Base-by-base conservation (phyloP, 2,329 filamentous ascomycete species). In the Neoscytalidium dimidiatum region DNA sequence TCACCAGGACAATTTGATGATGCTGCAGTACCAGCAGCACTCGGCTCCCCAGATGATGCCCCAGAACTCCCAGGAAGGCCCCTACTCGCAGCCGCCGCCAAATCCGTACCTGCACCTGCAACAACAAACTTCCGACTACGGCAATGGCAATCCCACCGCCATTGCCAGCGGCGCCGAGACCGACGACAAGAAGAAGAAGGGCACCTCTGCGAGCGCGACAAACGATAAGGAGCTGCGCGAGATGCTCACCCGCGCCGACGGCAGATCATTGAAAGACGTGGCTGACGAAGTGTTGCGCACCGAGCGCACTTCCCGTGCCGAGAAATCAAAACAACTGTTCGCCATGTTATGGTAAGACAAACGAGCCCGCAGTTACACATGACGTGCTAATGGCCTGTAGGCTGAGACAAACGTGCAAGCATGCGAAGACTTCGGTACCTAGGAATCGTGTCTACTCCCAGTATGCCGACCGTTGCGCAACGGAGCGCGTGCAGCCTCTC, bases 381-480 rank as follows among this genome's bases (percentile, higher is more conserved):
- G 62, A 17, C 14, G 72, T 76, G 52, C 63, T 76, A 69, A 79
- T 63, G 61, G 60, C 53, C 17, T 69, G 5, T 70, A 93, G 90
- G 90, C 87, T 94, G 70, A 89, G 89, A 71, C 84, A 85, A 60
- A 88, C 90, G 1, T 94, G 91, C 77, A 83, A 86, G 51, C 87
- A 87, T 67, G 90, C 90, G 48, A 92, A 92, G 75, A 90, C 90
- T 0, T 97, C 95, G 5, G 94, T 98, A 0, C 93, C 95, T 6
- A 86, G 95, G 71, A 95, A 95, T 69, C 86, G 94, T 66, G 95
- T 99, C 2, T 99, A 98, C 77, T 92, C 94, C 66, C 94, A 94
- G 75, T 99, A 99, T 77, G 95, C 94, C 53, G 93, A 92, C 28
- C 88, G 92, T 68, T 99, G 95, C 78, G 94, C 92, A 48, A 96